Evolutionary conservation across 1,284 basidiomycete species (phyloP).

Genomic region (Grifola frondosa): DNA sequence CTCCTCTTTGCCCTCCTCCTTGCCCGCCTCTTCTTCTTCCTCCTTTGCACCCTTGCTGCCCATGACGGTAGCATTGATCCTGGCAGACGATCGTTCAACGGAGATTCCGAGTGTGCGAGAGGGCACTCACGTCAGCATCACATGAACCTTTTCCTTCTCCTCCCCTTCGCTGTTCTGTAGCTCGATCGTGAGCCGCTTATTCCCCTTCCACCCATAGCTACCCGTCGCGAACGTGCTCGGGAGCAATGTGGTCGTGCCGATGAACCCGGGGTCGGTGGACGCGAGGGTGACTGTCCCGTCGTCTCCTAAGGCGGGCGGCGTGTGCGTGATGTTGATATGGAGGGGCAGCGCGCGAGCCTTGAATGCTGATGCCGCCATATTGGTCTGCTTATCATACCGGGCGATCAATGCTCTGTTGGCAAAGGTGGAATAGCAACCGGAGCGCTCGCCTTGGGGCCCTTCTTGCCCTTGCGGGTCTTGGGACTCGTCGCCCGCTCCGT

Average conservation of each 20-base stretch:
- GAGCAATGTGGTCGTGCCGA: conserved; percentile 56
- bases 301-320: conserved; percentile 49
- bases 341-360: conserved; percentile 64
- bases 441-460: conserved; percentile 43
- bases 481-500: conserved; percentile 34
- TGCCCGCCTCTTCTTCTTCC: conserved; percentile 29
- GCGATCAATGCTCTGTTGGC: not conserved
- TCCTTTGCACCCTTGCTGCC: conserved; percentile 65
- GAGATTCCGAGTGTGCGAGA: not conserved
- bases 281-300: conserved; percentile 36
- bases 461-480: conserved; percentile 32
- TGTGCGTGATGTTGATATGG: conserved; percentile 68
- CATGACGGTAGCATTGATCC: conserved; percentile 76
- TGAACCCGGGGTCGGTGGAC: conserved; percentile 55
- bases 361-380: conserved; percentile 53
- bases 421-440: conserved; percentile 18
- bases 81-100: conserved; percentile 26
- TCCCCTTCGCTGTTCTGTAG: conserved; percentile 48
- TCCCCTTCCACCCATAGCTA: conserved; percentile 81
- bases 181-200: conserved; percentile 64
- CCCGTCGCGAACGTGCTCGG: conserved; percentile 67
- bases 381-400: conserved; percentile 33
- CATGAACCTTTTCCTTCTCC: conserved; percentile 66
- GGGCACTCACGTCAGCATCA: conserved; percentile 69
- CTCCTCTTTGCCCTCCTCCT: conserved; percentile 27